Conservation (phyloP, 148 eudicot genomes). For the Persicaria maculosa region DNA sequence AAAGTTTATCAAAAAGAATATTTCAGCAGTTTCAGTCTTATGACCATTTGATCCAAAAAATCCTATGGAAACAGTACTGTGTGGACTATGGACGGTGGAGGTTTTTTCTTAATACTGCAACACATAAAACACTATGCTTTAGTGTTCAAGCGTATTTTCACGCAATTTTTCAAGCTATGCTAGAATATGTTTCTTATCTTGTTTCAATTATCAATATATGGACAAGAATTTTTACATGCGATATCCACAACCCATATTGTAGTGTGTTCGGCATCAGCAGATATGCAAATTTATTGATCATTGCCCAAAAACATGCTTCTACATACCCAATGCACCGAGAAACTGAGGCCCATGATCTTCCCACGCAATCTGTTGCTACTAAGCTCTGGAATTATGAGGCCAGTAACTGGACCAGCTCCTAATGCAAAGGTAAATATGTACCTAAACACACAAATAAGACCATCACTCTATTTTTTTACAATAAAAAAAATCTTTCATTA, state of each 20-base stretch:
- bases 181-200: not conserved
- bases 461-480: not conserved
- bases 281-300: not conserved
- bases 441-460: conserved; percentile 21
- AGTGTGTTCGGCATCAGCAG: not conserved
- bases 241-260: conserved; percentile 3
- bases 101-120: not conserved
- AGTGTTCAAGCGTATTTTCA: not conserved
- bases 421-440: conserved; percentile 56
- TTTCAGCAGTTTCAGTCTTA: not conserved
- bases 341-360: conserved; percentile 72
- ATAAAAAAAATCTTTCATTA: not conserved
- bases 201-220: not conserved
- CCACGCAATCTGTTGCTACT: conserved; percentile 75
- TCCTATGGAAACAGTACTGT: not conserved
- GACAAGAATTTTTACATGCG: not conserved
- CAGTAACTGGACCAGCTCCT: conserved; percentile 89
- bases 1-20: not conserved
- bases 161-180: not conserved
- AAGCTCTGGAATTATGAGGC: conserved; percentile 71
- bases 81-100: not conserved
- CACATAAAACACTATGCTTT: not conserved
- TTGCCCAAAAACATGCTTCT: not conserved
- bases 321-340: conserved; percentile 79
- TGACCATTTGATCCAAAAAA: not conserved